Evolutionary conservation across 2,329 filamentous ascomycete species (phyloP).

Genomic region (Gnomoniopsis sp.): DNA sequence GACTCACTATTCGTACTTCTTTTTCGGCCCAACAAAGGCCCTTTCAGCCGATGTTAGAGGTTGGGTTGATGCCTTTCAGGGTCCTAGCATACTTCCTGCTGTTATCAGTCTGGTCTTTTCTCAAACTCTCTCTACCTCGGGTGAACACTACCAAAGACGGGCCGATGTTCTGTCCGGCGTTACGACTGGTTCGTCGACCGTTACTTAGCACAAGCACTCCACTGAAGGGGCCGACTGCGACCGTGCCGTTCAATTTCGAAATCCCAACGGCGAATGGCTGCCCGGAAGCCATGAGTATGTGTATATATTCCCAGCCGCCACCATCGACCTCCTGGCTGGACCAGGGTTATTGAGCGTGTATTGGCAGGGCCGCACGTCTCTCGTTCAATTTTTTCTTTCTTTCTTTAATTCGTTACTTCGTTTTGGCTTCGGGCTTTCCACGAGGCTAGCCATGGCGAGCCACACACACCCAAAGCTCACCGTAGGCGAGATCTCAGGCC

Average conservation of each 20-base stretch:
- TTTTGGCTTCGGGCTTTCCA: no score
- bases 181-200: constrained; percentile 15
- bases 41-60: background rate
- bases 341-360: no score
- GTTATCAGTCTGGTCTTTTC: no score
- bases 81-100: background rate
- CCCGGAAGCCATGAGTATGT: background rate
- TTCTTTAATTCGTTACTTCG: no score
- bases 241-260: background rate
- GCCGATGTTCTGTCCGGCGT: background rate
- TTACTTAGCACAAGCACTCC: background rate
- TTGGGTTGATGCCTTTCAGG: background rate
- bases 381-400: no score
- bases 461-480: constrained; percentile 13
- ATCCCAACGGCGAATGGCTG: no score
- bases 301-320: background rate
- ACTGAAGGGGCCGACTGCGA: background rate
- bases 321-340: no score
- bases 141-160: background rate
- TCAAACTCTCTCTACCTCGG: background rate
- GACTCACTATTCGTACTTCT: no score
- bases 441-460: constrained; percentile 9
- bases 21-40: background rate
- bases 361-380: background rate
- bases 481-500: constrained; percentile 4